Conservation (phyloP, 2,329 filamentous ascomycete species). For the Penicillium digitatum region DNA sequence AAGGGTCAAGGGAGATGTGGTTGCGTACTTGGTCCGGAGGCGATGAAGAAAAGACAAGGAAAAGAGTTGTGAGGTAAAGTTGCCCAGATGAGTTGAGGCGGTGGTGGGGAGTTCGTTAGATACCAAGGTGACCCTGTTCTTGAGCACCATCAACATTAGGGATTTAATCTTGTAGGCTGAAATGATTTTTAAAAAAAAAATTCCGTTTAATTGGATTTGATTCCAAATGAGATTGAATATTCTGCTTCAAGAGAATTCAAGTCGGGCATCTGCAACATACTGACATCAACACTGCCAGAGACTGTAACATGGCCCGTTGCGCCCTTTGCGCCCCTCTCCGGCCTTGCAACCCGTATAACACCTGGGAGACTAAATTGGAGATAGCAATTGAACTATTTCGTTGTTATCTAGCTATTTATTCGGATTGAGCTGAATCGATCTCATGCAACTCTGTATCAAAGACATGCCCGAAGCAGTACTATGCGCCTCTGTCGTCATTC, state of each 20-base stretch:
- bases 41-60: constrained; percentile 8
- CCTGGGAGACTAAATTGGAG: background rate
- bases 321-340: background rate
- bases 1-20: background rate
- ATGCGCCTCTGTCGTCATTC: constrained; percentile 12
- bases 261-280: constrained; percentile 11
- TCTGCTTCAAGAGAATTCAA: background rate
- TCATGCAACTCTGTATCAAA: background rate
- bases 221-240: background rate
- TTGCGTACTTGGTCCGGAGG: constrained; percentile 6
- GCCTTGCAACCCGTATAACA: constrained; percentile 4
- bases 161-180: too few species aligned
- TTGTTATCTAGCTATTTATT: background rate
- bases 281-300: constrained; percentile 25
- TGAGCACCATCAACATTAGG: background rate
- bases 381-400: background rate
- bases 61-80: constrained; percentile 16
- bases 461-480: background rate
- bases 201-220: too few species aligned
- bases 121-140: background rate
- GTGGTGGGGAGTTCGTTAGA: constrained; percentile 19
- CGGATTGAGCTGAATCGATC: background rate
- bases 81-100: constrained; percentile 16
- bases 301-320: constrained; percentile 19
- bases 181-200: too few species aligned